Evolutionary conservation across 2,329 filamentous ascomycete species (phyloP), one percentile per base, ranked within the genome.

Genomic region (Beauveria bassiana): DNA sequence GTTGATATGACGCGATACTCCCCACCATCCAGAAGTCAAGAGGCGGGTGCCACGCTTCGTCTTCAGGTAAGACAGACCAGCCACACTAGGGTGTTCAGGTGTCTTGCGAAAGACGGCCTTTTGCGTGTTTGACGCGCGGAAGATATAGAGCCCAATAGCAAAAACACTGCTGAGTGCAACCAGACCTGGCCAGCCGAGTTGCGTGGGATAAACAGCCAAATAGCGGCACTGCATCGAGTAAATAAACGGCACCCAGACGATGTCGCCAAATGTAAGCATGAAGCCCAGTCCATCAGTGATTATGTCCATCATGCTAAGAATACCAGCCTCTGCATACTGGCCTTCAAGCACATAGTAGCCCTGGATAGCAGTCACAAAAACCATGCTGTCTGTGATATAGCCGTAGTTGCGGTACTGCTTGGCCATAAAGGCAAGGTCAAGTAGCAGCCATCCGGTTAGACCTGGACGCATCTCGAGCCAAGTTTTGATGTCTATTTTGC

Each of bases 41-140:
- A 96, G 82, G 63, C 86, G 87, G 24, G 89, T 91, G 58, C 93
- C 93, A 3, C 85, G 80, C 68, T 86, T 86, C 2, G 93, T 97
- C 74, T 93, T 81, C 63, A 97, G 91, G 73, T 88, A 96, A 67
- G 87, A 84, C 67, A 96, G 84, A 70, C 93, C 86, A 45, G 83
- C 82, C 57, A 96, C 85, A 16, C 82, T 81, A 0, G 91, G 88
- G 70, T 96, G 87, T 31, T 88, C 80, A 16, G 92, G 93, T 71
- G 96, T 84, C 22, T 84, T 93, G 61, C 93, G 87, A 84, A 97
- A 97, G n/a, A 84, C 81, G 74, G 95, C 93, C 83, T 96, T 97
- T 76, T 96, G 87, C 72, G 86, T 89, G 80, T 97, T 97, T 70
- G 90, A 84, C 14, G 88, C 79, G 62, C 93, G 91, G 86, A 97